phyloP scores from a whole-genome alignment of 306 rosid species.

The Datisca glomerata region DNA sequence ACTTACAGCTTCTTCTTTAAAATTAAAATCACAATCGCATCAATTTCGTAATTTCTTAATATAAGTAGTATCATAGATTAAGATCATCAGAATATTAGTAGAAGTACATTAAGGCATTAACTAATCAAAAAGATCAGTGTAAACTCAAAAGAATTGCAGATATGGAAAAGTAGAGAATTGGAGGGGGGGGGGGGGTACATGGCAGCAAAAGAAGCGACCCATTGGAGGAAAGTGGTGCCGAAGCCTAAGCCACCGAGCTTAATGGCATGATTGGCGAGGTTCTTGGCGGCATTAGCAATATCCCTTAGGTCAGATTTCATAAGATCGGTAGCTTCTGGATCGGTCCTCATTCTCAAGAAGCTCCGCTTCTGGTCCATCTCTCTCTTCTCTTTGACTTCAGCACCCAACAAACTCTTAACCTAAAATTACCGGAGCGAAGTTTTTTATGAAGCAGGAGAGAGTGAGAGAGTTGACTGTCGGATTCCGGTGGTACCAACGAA shows the following conservation, averaged over 20 bases:
- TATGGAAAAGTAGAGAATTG: not conserved
- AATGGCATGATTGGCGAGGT: conserved; percentile 43
- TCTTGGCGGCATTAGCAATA: conserved; percentile 27
- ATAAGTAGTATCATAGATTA: too few species aligned
- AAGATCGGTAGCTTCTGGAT: conserved; percentile 25
- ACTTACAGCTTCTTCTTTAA: too few species aligned
- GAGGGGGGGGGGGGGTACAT: conserved; percentile 26
- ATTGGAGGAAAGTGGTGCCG: conserved; percentile 47
- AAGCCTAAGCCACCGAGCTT: conserved; percentile 50
- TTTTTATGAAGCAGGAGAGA: too few species aligned
- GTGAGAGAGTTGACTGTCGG: too few species aligned
- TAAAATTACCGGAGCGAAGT: too few species aligned
- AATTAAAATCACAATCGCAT: too few species aligned
- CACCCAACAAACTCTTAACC: too few species aligned
- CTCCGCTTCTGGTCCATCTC: conserved; percentile 19
- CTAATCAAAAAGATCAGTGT: not conserved
- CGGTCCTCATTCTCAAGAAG: conserved; percentile 33
- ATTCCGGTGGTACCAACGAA: too few species aligned
- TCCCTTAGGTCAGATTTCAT: conserved; percentile 53
- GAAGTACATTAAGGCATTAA: too few species aligned
- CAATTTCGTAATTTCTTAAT: too few species aligned
- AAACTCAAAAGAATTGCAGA: not conserved
- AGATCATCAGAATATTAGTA: too few species aligned
- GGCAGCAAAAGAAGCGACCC: conserved; percentile 66
- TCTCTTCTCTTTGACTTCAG: too few species aligned